Conservation (phyloP, 2,329 filamentous ascomycete species). For the Lasiodiplodia citricola region DNA sequence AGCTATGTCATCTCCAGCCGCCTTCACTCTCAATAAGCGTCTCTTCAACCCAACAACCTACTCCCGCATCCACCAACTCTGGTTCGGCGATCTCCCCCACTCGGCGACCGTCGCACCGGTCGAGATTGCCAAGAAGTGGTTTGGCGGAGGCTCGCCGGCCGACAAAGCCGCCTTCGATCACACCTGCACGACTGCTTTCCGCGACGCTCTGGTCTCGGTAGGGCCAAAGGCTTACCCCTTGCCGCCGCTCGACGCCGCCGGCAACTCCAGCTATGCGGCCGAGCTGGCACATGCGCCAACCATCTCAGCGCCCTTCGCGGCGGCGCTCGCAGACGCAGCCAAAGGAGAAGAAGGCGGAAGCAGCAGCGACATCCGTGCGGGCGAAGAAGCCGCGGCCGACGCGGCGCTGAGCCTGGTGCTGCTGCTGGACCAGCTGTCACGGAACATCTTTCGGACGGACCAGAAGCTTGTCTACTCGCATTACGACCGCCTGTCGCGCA, state of each 20-base stretch:
- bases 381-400: constrained; percentile 36
- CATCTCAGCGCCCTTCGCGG: constrained; percentile 45
- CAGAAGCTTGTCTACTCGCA: constrained; percentile 57
- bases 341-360: constrained; percentile 27
- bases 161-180: constrained; percentile 46
- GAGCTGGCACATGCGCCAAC: constrained; percentile 32
- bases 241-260: constrained; percentile 31
- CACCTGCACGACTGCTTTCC: constrained; percentile 41
- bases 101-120: constrained; percentile 32
- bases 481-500: constrained; percentile 62
- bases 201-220: constrained; percentile 44
- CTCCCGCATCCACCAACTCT: constrained; percentile 41
- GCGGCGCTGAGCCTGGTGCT: constrained; percentile 58
- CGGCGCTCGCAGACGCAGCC: constrained; percentile 36
- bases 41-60: constrained; percentile 50
- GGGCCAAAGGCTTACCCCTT: constrained; percentile 41
- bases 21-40: constrained; percentile 41
- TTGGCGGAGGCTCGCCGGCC: constrained; percentile 38
- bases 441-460: constrained; percentile 64
- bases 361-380: constrained; percentile 28
- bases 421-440: constrained; percentile 67
- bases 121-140: constrained; percentile 44
- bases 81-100: constrained; percentile 44
- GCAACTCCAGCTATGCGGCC: constrained; percentile 30
- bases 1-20: constrained; percentile 34